phyloP scores from a whole-genome alignment of 176 grass and related monocot species.

The Puccinellia tenuiflora region DNA sequence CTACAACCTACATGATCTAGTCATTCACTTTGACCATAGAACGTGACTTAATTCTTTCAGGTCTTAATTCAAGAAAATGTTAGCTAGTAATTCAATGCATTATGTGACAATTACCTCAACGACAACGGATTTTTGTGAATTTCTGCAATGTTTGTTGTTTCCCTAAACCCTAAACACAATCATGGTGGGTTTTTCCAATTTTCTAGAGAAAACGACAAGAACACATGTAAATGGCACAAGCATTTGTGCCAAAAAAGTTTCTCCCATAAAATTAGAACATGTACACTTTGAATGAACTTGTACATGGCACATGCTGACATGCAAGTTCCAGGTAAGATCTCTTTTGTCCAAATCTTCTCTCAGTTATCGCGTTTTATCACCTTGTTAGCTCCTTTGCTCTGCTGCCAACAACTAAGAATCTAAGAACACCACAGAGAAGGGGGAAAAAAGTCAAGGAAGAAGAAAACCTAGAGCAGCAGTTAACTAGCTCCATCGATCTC shows the following conservation, averaged over 20 bases:
- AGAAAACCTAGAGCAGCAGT: background rate
- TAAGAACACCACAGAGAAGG: background rate
- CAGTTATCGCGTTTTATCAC: background rate
- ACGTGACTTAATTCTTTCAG: no score
- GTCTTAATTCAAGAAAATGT: no score
- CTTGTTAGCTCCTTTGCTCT: constrained; percentile 12
- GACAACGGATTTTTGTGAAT: no score
- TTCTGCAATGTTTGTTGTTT: no score
- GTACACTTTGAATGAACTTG: background rate
- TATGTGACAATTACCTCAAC: no score
- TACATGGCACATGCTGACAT: background rate
- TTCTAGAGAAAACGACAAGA: no score
- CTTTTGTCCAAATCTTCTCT: background rate
- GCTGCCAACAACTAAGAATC: background rate
- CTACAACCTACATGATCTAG: no score
- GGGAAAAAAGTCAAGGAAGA: background rate
- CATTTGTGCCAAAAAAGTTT: background rate
- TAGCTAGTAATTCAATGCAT: no score
- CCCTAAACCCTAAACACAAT: no score
- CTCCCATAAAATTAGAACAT: background rate
- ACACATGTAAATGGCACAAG: no score
- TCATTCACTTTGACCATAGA: no score
- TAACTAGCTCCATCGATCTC: background rate
- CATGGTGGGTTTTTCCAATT: no score
- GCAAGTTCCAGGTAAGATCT: background rate